Percentiles rank a stretch among this genome's conserved stretches.
These are phyloP conservation scores for Amaranthus tricolor DNA, from an alignment of 179 eudicot genomes.

Conservation along the genomic window DNA sequence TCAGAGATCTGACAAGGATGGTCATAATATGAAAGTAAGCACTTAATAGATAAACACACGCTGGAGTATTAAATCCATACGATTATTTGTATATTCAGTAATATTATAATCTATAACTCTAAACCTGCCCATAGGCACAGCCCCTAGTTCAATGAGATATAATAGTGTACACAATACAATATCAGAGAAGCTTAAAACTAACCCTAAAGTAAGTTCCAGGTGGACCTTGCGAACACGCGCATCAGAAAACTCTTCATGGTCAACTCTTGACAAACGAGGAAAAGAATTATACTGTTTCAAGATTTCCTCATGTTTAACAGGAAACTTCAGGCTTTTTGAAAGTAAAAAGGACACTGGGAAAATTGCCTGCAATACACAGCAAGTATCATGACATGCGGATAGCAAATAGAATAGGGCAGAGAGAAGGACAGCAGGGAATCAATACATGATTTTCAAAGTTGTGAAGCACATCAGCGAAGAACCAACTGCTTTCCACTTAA, in stretches of 20 bases:
- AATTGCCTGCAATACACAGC: slow-evolving; percentile 57
- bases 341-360: slow-evolving; percentile 68
- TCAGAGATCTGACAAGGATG: slow-evolving; percentile 59
- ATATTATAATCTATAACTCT: not conserved
- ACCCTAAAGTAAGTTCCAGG: slow-evolving; percentile 83
- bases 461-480: not conserved
- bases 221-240: slow-evolving; percentile 59
- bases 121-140: not conserved
- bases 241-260: slow-evolving; percentile 43
- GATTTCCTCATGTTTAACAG: slow-evolving; percentile 54
- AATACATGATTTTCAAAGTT: not conserved
- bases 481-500: not conserved
- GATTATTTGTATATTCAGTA: not conserved
- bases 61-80: not conserved
- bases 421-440: not conserved
- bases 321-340: slow-evolving; percentile 70
- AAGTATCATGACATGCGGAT: not conserved
- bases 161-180: not conserved
- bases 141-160: not conserved
- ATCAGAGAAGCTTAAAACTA: slow-evolving; percentile 25
- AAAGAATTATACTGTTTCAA: slow-evolving; percentile 51
- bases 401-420: not conserved
- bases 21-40: slow-evolving; percentile 1
- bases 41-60: not conserved
- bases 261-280: slow-evolving; percentile 56